Percentiles rank a stretch among this genome's conserved stretches.
Conservation (phyloP, 352 stramenopile species). For the Pythium vanterpoolii region DNA sequence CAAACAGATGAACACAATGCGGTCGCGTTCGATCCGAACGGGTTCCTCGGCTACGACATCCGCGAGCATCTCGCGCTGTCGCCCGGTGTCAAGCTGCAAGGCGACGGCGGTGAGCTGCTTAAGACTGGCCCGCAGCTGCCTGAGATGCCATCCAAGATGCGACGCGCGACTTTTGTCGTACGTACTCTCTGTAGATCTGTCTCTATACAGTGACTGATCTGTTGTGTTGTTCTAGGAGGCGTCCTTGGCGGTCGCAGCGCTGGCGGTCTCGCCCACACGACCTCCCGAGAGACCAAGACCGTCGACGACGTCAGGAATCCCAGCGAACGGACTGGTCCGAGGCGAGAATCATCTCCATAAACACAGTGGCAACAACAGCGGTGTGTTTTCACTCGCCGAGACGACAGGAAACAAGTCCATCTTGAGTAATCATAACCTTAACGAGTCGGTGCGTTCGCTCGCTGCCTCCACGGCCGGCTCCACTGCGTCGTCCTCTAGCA, state of each 20-base stretch:
- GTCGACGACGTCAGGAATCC: constrained; percentile 1
- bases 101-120: constrained; percentile 9
- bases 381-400: constrained; percentile 18
- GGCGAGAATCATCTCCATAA: neutral
- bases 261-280: constrained; percentile 1
- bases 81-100: constrained; percentile 30
- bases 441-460: constrained; percentile 13
- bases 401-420: neutral
- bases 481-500: neutral
- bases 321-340: neutral
- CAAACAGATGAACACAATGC: constrained; percentile 5
- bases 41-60: constrained; percentile 19
- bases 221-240: neutral
- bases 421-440: neutral
- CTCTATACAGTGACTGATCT: too few species aligned
- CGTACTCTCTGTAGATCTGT: too few species aligned
- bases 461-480: constrained; percentile 5
- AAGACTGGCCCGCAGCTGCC: constrained; percentile 29
- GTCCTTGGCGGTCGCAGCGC: neutral
- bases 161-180: constrained; percentile 32
- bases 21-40: constrained; percentile 15
- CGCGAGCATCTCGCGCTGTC: constrained; percentile 22
- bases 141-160: constrained; percentile 27
- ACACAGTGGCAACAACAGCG: constrained; percentile 5
- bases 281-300: constrained; percentile 4